phyloP scores from a whole-genome alignment of 2,329 filamentous ascomycete species.

The Canariomyces notabilis region DNA sequence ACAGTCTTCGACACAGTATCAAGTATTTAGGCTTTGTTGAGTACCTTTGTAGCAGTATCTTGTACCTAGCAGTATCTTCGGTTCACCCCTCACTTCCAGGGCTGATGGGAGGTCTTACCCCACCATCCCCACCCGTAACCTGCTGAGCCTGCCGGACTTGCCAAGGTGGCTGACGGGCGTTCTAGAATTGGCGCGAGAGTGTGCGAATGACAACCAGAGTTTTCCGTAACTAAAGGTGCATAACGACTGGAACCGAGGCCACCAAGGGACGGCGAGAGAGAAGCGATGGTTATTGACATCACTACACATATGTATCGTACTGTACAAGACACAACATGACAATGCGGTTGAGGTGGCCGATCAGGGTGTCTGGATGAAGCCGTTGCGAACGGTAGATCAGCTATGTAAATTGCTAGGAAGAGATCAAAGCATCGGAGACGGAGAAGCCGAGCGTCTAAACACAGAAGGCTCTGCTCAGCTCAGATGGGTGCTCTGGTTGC shows the following conservation, averaged over 20 bases:
- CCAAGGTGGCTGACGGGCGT: background rate
- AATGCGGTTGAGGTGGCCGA: background rate
- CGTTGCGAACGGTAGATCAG: no score
- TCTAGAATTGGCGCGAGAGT: slow-evolving; percentile 3
- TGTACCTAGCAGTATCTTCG: background rate
- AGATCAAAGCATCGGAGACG: no score
- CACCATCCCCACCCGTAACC: slow-evolving; percentile 8
- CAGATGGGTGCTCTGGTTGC: no score
- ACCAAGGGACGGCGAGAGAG: background rate
- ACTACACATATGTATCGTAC: no score
- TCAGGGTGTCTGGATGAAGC: no score
- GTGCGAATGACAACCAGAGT: slow-evolving; percentile 10
- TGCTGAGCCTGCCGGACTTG: slow-evolving; percentile 1
- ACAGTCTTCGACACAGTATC: no score
- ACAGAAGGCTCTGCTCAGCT: no score
- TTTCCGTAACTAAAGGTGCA: slow-evolving; percentile 1
- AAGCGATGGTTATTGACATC: background rate
- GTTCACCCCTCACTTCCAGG: background rate
- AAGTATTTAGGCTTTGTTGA: slow-evolving; percentile 1
- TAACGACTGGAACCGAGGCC: background rate
- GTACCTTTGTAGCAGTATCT: background rate
- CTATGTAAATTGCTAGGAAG: no score
- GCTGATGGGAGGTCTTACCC: background rate
- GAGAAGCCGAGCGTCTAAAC: no score
- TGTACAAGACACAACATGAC: no score